Percentiles rank a stretch among this genome's conserved stretches.
These are phyloP conservation scores for Zoysia pacifica DNA, from an alignment of 176 grass and related monocot species.

Conservation along the genomic window DNA sequence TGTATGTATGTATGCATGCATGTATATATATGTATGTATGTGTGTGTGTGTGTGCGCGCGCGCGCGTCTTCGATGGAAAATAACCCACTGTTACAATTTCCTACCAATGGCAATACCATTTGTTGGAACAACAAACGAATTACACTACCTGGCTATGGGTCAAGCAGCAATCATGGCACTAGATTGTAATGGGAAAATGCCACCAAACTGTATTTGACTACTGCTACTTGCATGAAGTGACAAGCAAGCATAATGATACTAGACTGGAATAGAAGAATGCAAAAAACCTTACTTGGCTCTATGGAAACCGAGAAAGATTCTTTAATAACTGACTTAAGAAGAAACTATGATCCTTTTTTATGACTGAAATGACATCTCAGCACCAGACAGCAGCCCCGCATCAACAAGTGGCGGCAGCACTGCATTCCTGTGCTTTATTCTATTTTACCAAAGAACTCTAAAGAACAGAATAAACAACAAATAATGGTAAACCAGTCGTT, in stretches of 20 bases:
- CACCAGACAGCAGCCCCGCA: slow-evolving; percentile 44
- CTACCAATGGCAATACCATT: slow-evolving; percentile 9
- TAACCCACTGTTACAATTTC: neutral
- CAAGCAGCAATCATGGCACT: slow-evolving; percentile 38
- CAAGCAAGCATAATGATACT: slow-evolving; percentile 47
- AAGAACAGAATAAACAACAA: slow-evolving; percentile 50
- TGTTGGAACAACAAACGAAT: slow-evolving; percentile 27
- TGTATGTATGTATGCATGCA: no score
- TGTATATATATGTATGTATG: no score
- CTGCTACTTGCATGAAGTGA: slow-evolving; percentile 25
- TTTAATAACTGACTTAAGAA: slow-evolving; percentile 41
- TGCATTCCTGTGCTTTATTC: slow-evolving; percentile 49
- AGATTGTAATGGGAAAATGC: slow-evolving; percentile 17
- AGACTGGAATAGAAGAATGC: slow-evolving; percentile 40
- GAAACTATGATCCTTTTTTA: slow-evolving; percentile 35
- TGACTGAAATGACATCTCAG: slow-evolving; percentile 43
- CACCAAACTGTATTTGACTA: slow-evolving; percentile 39
- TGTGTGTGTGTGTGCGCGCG: no score
- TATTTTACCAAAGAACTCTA: slow-evolving; percentile 35
- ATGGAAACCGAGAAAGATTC: slow-evolving; percentile 43
- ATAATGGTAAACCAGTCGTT: slow-evolving; percentile 42
- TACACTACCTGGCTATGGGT: slow-evolving; percentile 46
- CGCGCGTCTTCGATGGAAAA: neutral
- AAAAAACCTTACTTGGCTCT: slow-evolving; percentile 51
- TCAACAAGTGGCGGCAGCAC: slow-evolving; percentile 44